Evolutionary conservation across 2,329 filamentous ascomycete species (phyloP), one percentile per base, ranked within the genome.

Genomic region (Curvularia verruculosa): DNA sequence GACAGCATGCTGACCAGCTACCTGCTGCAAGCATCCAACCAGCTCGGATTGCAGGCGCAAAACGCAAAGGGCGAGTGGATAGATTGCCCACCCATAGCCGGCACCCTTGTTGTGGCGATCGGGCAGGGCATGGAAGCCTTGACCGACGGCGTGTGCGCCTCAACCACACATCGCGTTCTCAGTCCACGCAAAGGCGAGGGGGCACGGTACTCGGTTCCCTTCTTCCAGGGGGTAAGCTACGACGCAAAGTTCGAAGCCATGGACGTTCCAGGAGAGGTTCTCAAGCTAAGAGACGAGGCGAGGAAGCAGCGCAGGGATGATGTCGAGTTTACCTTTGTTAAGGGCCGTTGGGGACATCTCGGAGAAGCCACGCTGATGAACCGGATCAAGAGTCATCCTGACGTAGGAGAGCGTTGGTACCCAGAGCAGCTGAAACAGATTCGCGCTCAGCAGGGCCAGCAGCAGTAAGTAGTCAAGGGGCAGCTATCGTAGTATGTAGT

Each of bases 291-390:
- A 47, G 79, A 84, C 60, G 77, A 80, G 60, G 83, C 89, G 78
- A 80, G 89, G 49, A 79, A 84, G 61, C 77, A 79, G 57, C 85
- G 85, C 29, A 86, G 84, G 1, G 79, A 81, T 26, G 90, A 93
- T 69, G 90, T 94, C 44, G 92, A 96, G 79, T 96, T 95, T 73
- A 95, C 91, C 2, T 96, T 96, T 70, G 84, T 87, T 23, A 87
- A 76, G 44, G 90, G 90, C 15, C 82, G 85, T 54, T 85, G 82
- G 71, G 84, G 86, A 15, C 86, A 84, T 64, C 78, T 96, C 8
- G 91, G 92, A 4, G 91, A 96, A 80, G 92, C 91, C 10, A 96
- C 91, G 56, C 78, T 96, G 72, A 84, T 90, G 78, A 96, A 96
- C 77, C 80, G 92, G 13, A 83, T 96, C 66, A 95, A 93, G 83